Evolutionary conservation across 306 rosid species (phyloP).

Genomic region (Senna tora): DNA sequence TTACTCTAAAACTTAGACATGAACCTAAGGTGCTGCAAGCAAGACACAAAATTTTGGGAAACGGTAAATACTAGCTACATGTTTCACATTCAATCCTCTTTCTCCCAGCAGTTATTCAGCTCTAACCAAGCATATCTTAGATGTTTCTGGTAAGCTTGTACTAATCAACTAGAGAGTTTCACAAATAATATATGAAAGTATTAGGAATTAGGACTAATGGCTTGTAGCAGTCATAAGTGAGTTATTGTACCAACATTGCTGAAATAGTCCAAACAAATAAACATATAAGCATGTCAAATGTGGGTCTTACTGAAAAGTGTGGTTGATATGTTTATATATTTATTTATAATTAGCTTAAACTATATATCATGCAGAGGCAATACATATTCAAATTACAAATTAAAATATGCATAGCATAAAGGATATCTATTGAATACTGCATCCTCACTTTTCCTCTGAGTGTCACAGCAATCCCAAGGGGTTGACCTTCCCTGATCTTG

Average conservation of each 20-base stretch:
- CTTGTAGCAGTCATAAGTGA: constrained; percentile 11
- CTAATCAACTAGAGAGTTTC: constrained; percentile 13
- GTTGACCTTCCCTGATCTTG: constrained; percentile 98
- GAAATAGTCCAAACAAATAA: not conserved
- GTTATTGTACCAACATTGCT: constrained; percentile 7
- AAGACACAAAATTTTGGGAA: constrained; percentile 15
- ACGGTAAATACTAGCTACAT: constrained; percentile 13
- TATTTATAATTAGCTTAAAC: not conserved
- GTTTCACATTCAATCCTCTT: constrained; percentile 13
- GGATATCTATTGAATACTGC: constrained; percentile 17
- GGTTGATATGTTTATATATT: not conserved
- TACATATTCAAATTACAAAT: constrained; percentile 4
- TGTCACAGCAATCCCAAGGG: constrained; percentile 95
- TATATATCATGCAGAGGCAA: constrained; percentile 3
- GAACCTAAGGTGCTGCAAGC: not conserved
- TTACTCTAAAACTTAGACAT: no score
- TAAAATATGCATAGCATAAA: constrained; percentile 15
- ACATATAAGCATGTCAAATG: not conserved
- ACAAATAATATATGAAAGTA: not conserved
- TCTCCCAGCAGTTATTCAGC: constrained; percentile 15
- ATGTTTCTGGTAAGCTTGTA: constrained; percentile 14
- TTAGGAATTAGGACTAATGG: no score
- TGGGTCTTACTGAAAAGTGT: no score
- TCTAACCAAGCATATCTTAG: constrained; percentile 5
- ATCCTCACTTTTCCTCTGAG: constrained; percentile 85